Evolutionary conservation across 2,329 filamentous ascomycete species (phyloP), one percentile per base, ranked within the genome.

Genomic region (Chaetomium olivaceum): DNA sequence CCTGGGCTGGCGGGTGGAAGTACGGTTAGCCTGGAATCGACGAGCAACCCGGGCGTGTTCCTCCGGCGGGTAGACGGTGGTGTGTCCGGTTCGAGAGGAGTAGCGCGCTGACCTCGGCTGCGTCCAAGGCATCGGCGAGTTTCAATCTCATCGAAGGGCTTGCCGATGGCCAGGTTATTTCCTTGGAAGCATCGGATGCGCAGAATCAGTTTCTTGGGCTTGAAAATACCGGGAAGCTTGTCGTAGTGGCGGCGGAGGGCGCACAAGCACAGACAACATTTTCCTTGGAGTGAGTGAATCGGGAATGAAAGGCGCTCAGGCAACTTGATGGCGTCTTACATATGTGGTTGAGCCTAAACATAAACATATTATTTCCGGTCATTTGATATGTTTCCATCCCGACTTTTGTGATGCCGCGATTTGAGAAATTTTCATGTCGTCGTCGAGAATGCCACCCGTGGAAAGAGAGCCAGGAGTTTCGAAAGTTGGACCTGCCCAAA

Each of bases 91-190:
- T 72, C 48, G 67, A 69, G n/a, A 29, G 62, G 0, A 62, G n/a
- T 3, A n/a, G 39, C 3, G 62, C 48, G 27, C 29, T 66, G 23
- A 62, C 52, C 19, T 63, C 66, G 31, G 64, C 61, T 8, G 56
- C 55, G 16, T 46, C 50, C 0, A 64, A 65, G 23, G 66, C 68
- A 0, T 64, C 66, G 21, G 68, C 69, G 23, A 73, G 70, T 54
- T 74, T 73, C 57, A 43, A 46, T 1, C 64, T 70, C 54, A 48
- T 43, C 3, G 54, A 66, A 1, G 73, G 73, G 0, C 51, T 73
- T 39, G 74, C 75, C 23, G 77, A 79, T 39, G 72, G 62, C 63
- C 73, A 76, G 4, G 72, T 68, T 0, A 61, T 73, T 4, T 72
- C 72, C 19, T 69, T 73, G n/a, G 71, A 72, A 52, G 55, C 60